A percentile compares a stretch with the other conserved stretches of the same genome.
phyloP scores from a whole-genome alignment of 371 early-diverging fungal species.

The Mortierella sp. region DNA sequence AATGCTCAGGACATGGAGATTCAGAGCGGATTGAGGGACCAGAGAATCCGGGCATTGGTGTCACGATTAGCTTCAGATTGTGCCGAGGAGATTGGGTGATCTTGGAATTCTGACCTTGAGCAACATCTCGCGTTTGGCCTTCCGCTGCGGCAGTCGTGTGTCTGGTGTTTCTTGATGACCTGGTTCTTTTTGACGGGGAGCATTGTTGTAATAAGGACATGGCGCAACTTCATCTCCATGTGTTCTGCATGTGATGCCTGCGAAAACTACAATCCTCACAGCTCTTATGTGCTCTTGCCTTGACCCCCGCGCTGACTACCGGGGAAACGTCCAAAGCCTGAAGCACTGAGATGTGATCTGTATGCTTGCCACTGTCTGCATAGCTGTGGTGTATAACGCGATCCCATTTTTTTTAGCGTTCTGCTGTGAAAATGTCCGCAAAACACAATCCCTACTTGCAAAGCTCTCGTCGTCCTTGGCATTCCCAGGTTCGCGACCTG shows the following conservation, averaged over 20 bases:
- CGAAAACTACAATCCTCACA: conserved; percentile 27
- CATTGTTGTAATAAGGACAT: conserved; percentile 21
- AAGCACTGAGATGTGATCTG: conserved; percentile 25
- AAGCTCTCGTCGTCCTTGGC: conserved; percentile 15
- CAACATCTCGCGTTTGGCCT: no score
- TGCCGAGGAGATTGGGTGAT: no score
- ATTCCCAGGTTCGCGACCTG: conserved; percentile 15
- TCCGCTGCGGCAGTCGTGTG: no score
- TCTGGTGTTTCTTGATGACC: no score
- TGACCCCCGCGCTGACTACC: conserved; percentile 14
- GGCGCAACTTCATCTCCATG: conserved; percentile 25
- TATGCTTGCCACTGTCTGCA: conserved; percentile 23
- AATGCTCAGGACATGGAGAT: no score
- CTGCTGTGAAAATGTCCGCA: conserved; percentile 13
- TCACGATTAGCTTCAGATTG: no score
- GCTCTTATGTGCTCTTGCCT: conserved; percentile 18
- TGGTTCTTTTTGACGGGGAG: conserved; percentile 11
- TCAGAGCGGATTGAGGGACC: no score
- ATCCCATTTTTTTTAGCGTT: conserved; percentile 21
- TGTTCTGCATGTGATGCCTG: conserved; percentile 23
- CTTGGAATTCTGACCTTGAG: no score
- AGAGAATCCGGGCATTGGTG: no score
- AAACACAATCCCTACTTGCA: conserved; percentile 22
- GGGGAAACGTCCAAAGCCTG: conserved; percentile 17
- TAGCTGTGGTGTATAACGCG: conserved; percentile 17